Evolutionary conservation across 305 asterid genomes (phyloP).

Genomic region (Withania somnifera): DNA sequence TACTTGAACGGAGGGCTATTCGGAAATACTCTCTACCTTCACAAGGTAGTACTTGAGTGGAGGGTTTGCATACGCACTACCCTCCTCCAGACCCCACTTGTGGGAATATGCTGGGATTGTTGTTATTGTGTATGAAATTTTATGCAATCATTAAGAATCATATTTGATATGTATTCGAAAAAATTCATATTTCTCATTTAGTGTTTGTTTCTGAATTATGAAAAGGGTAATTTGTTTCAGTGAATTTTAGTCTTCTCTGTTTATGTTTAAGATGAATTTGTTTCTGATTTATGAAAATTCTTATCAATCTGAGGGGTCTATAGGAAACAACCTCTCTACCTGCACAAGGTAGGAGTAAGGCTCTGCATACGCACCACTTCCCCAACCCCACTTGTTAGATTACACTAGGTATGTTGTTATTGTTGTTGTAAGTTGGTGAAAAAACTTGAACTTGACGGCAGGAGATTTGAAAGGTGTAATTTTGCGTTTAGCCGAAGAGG

Average conservation of each 20-base stretch:
- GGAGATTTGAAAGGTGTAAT: neutral
- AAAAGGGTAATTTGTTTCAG: neutral
- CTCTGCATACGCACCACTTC: too few relatives aligned
- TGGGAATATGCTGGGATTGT: too few relatives aligned
- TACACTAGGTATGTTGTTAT: neutral
- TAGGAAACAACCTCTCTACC: too few relatives aligned
- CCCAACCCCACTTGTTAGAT: too few relatives aligned
- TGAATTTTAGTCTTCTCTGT: neutral
- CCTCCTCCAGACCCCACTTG: too few relatives aligned
- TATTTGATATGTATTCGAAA: neutral
- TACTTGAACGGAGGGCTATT: too few relatives aligned
- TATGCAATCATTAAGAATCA: neutral
- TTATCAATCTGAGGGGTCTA: too few relatives aligned
- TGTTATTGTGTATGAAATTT: neutral
- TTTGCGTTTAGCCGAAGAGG: neutral
- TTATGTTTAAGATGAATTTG: neutral
- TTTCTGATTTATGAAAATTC: too few relatives aligned
- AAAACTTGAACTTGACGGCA: neutral
- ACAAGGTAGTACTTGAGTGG: too few relatives aligned
- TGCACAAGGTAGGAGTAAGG: too few relatives aligned
- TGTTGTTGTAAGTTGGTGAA: neutral
- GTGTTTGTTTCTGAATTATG: neutral
- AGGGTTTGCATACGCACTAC: too few relatives aligned
- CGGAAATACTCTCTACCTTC: too few relatives aligned
- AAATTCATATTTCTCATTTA: neutral